phyloP scores from a whole-genome alignment of 805 yeast species.

The Ogataea paraovalis region DNA sequence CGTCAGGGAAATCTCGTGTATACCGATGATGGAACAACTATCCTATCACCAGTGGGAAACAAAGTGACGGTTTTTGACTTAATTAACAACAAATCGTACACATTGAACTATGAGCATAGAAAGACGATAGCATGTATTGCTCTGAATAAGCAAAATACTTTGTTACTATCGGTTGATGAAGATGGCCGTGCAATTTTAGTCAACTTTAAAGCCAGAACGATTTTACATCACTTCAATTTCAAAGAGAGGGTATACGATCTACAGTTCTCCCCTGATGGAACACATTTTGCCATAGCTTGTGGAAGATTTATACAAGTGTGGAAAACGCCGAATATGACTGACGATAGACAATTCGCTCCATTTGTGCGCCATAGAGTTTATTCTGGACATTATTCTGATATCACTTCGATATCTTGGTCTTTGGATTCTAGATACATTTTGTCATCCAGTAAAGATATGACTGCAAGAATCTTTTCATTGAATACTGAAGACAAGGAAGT shows the following conservation, averaged over 20 bases:
- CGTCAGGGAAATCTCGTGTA: conserved; percentile 86
- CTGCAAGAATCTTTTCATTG: conserved; percentile 80
- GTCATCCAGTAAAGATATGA: conserved; percentile 84
- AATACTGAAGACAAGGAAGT: conserved; percentile 67
- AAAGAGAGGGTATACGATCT: conserved; percentile 71
- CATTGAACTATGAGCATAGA: conserved; percentile 90
- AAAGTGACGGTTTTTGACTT: conserved; percentile 86
- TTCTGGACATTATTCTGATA: conserved; percentile 88
- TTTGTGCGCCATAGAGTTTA: conserved; percentile 86
- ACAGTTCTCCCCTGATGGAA: conserved; percentile 86
- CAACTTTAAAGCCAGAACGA: conserved; percentile 77
- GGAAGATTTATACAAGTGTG: conserved; percentile 86
- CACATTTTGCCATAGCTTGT: conserved; percentile 77
- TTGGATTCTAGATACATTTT: conserved; percentile 83
- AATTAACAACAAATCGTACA: conserved; percentile 77
- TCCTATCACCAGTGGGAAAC: conserved; percentile 92
- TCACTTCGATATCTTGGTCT: conserved; percentile 82
- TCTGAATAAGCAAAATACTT: conserved; percentile 74
- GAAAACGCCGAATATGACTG: conserved; percentile 79
- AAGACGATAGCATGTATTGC: conserved; percentile 78
- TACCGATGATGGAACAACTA: conserved; percentile 78
- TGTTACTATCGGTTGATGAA: conserved; percentile 77
- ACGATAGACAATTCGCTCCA: conserved; percentile 93
- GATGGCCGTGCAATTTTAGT: conserved; percentile 93
- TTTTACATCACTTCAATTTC: conserved; percentile 91